Percentiles rank a stretch among this genome's conserved stretches.
Conservation (phyloP, 169 alveolate genomes). For the Pseudocohnilembus persalinus region DNA sequence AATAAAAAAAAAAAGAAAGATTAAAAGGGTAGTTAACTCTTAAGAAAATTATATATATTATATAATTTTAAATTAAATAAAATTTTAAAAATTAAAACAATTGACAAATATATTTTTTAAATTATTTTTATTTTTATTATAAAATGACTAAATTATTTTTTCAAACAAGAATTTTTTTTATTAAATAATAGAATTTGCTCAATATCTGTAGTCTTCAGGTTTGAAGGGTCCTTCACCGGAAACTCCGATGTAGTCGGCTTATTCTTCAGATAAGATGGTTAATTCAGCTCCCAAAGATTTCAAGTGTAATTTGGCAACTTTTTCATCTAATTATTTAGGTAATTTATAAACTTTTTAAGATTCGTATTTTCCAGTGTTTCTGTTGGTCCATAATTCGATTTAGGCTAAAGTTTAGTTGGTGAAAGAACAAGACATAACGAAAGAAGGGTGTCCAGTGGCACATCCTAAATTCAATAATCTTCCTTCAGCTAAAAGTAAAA, state of each 20-base stretch:
- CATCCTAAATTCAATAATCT: slow-evolving; percentile 97
- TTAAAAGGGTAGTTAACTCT: too few relatives aligned
- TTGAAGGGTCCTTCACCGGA: slow-evolving; percentile 95
- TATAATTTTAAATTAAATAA: too few relatives aligned
- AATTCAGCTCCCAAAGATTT: slow-evolving; percentile 93
- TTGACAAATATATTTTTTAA: too few relatives aligned
- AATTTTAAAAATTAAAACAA: too few relatives aligned
- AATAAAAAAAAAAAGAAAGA: too few relatives aligned
- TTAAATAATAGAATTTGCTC: too few relatives aligned
- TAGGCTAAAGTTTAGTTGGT: slow-evolving; percentile 94
- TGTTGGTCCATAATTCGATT: slow-evolving; percentile 88
- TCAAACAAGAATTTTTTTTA: too few relatives aligned
- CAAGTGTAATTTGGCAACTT: slow-evolving; percentile 96
- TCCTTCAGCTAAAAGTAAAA: slow-evolving; percentile 96
- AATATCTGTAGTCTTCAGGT: slow-evolving; percentile 92
- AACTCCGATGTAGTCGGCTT: slow-evolving; percentile 94
- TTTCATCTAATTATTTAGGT: slow-evolving; percentile 96
- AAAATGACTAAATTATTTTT: too few relatives aligned
- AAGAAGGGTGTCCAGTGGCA: slow-evolving; percentile 99
- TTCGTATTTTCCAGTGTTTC: slow-evolving; percentile 79
- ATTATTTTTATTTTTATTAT: too few relatives aligned
- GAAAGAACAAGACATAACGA: slow-evolving; percentile 98
- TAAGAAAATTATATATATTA: too few relatives aligned
- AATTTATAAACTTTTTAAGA: slow-evolving; percentile 88
- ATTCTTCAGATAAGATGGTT: slow-evolving; percentile 90